phyloP scores from a whole-genome alignment of 2,329 filamentous ascomycete genomes.

The Chrysoporthe austroafricana region DNA sequence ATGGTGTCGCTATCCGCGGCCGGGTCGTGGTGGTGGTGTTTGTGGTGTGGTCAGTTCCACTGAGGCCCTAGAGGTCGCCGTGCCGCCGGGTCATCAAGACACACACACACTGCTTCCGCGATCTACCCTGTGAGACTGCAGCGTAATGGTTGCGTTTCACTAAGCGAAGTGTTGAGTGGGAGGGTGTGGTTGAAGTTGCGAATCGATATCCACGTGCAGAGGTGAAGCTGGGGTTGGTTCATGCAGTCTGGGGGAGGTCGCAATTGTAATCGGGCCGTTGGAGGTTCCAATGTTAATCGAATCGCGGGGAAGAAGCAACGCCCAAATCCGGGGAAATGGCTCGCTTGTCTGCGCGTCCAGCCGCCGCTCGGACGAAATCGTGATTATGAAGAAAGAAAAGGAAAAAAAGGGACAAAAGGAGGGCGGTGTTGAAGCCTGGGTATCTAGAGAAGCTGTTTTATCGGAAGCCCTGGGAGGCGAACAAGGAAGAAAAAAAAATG shows the following conservation, averaged over 20 bases:
- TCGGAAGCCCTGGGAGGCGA: not conserved
- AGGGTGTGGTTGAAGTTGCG: not conserved
- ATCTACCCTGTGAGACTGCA: not conserved
- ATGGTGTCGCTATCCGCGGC: not conserved
- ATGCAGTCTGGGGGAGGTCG: conserved; percentile 20
- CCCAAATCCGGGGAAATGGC: conserved; percentile 28
- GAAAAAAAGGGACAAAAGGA: conserved; percentile 2
- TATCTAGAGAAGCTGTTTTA: not conserved
- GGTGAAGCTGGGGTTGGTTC: conserved; percentile 23
- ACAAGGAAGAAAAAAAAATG: conserved; percentile 1
- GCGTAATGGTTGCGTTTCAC: not conserved
- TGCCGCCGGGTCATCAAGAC: not conserved
- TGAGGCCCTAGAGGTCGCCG: not conserved
- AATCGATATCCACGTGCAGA: conserved; percentile 12
- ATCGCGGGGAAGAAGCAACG: conserved; percentile 26
- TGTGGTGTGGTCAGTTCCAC: not conserved
- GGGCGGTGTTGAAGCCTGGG: not conserved
- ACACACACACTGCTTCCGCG: not conserved
- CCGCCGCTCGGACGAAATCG: conserved; percentile 17
- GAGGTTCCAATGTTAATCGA: conserved; percentile 17
- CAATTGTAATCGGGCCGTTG: conserved; percentile 29
- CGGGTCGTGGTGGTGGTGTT: not conserved
- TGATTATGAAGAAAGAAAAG: conserved; percentile 4
- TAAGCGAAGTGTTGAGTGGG: not conserved
- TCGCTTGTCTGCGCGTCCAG: conserved; percentile 8